These are phyloP conservation scores for Mrakia blollopis DNA, from an alignment of 768 basidiomycete genomes.

Conservation along the genomic window DNA sequence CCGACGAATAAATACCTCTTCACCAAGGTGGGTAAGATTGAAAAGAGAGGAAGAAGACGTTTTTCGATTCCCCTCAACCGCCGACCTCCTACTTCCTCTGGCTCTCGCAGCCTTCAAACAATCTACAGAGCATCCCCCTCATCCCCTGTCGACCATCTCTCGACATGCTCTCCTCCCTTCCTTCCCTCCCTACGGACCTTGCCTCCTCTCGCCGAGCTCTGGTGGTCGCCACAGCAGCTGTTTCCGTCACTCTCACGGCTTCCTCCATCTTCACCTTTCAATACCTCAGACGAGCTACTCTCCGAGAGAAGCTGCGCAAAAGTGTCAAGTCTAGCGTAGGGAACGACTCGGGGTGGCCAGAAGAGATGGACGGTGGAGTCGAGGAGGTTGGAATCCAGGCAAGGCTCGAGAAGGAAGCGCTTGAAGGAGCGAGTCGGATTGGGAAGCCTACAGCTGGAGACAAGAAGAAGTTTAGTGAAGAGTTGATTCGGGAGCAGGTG, in stretches of 20 bases:
- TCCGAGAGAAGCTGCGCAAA: slow-evolving; percentile 42
- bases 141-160: too few relatives aligned
- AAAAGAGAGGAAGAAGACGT: too few relatives aligned
- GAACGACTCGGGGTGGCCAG: slow-evolving; percentile 35
- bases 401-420: slow-evolving; percentile 33
- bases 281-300: slow-evolving; percentile 41
- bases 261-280: slow-evolving; percentile 43
- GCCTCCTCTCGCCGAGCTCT: slow-evolving; percentile 31
- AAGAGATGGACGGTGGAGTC: slow-evolving; percentile 32
- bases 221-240: slow-evolving; percentile 38
- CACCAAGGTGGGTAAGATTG: too few relatives aligned
- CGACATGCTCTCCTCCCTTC: too few relatives aligned
- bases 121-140: too few relatives aligned
- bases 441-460: slow-evolving; percentile 36
- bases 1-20: too few relatives aligned
- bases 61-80: too few relatives aligned
- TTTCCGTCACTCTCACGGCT: slow-evolving; percentile 39
- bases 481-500: slow-evolving; percentile 66
- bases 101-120: too few relatives aligned
- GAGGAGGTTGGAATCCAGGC: slow-evolving; percentile 36
- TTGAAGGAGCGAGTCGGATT: slow-evolving; percentile 19
- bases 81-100: too few relatives aligned
- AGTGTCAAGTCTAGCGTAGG: slow-evolving; percentile 42
- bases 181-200: too few relatives aligned
- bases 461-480: slow-evolving; percentile 60